Evolutionary conservation across 169 alveolate genomes (phyloP).

Genomic region (Plasmodium inui): DNA sequence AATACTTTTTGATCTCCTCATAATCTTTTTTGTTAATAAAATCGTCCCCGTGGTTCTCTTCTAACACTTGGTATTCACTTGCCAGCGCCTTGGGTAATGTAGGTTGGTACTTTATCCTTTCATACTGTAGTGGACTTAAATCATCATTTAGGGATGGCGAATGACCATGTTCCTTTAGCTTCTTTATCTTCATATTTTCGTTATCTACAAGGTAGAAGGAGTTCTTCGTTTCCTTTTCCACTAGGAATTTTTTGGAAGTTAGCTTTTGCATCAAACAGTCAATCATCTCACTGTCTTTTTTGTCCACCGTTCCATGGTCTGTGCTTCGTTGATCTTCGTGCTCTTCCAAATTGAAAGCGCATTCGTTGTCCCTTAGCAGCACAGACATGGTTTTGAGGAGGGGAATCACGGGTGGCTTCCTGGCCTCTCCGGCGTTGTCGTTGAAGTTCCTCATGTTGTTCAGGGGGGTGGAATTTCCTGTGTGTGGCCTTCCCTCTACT

Average conservation of each 20-base stretch:
- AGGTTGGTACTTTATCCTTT: slow-evolving; percentile 78
- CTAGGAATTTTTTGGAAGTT: slow-evolving; percentile 62
- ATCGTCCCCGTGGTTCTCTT: slow-evolving; percentile 78
- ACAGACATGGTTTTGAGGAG: slow-evolving; percentile 37
- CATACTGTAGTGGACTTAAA: slow-evolving; percentile 82
- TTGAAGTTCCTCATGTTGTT: slow-evolving; percentile 1
- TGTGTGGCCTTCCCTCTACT: background rate
- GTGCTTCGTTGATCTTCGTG: slow-evolving; percentile 9
- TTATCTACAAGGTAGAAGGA: slow-evolving; percentile 63
- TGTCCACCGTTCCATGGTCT: background rate
- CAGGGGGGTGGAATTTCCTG: background rate
- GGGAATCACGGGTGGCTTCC: background rate
- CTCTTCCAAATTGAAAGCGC: slow-evolving; percentile 28
- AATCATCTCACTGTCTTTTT: slow-evolving; percentile 51
- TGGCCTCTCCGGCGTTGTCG: background rate
- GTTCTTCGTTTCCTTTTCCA: slow-evolving; percentile 49
- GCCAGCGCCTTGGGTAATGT: slow-evolving; percentile 79
- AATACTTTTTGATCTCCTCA: slow-evolving; percentile 70
- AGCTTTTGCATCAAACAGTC: slow-evolving; percentile 68
- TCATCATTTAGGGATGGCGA: slow-evolving; percentile 82
- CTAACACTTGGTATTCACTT: slow-evolving; percentile 68
- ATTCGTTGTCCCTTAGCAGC: slow-evolving; percentile 36
- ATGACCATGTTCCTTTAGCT: slow-evolving; percentile 80
- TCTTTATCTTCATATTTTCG: slow-evolving; percentile 67
- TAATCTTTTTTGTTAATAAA: slow-evolving; percentile 77